Evolutionary conservation across 208 protist genomes (phyloP), one percentile per base, ranked within the genome.

Genomic region (Wallacemonas sp.): DNA sequence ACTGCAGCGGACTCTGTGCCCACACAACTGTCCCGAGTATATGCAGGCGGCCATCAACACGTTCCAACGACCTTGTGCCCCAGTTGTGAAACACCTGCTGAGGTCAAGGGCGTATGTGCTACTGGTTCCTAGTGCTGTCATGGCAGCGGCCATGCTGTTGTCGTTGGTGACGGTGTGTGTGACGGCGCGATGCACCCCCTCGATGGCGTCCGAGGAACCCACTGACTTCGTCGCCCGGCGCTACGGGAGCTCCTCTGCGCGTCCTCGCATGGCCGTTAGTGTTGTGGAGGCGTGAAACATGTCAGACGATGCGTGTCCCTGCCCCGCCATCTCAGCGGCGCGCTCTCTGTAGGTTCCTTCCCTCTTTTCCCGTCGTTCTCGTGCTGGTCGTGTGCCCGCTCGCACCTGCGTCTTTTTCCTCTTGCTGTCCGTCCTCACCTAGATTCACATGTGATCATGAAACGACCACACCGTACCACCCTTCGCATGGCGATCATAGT

Each of bases 151-250:
- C 22, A 62, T 60, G 38, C 39, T 68, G 6, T 39, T 75, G 13
- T 55, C 52, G 10, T 58, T 75, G 46, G 57, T 68, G 1, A 65
- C 67, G 21, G 64, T 42, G 12, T 75, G 60, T 62, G 24, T 64
- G 52, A 13, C 50, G 30, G 29, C 58, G 27, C 44, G 57, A 9
- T 33, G 38, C 6, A 39, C 60, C n/a, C 45, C n/a, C 4, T n/a
- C n/a, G n/a, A n/a, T n/a, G n/a, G n/a, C n/a, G n/a, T n/a, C n/a
- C n/a, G 30, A 39, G 5, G 50, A 57, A 15, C 50, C 50, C 0
- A 39, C 50, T 4, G 50, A 57, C 15, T 17, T 21, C 22, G 50
- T 57, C 10, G 26, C 32, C n/a, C 30, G 50, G 0, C 50, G 30
- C n/a, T 57, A 57, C 50, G 19, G 17, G 29, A 57, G 29, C 32